These are phyloP conservation scores for Dalechampia spathulata DNA, from an alignment of 441 rosid genomes.

Conservation along the genomic window DNA sequence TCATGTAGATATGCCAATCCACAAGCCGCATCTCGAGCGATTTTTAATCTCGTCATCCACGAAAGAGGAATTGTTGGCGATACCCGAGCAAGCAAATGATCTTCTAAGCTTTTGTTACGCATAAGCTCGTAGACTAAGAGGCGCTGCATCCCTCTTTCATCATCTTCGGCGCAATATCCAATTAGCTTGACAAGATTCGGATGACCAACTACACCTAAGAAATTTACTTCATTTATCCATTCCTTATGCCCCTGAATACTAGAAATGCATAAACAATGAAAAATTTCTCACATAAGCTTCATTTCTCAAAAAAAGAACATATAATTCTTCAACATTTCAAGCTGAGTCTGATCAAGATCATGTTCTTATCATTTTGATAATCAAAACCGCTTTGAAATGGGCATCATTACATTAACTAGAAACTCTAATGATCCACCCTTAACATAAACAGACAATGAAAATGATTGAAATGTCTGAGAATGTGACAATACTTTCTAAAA, in stretches of 20 bases:
- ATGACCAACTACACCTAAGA: slow-evolving; percentile 84
- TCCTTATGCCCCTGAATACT: slow-evolving; percentile 96
- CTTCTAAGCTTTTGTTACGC: slow-evolving; percentile 85
- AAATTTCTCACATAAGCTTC: slow-evolving; percentile 18
- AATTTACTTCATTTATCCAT: slow-evolving; percentile 95
- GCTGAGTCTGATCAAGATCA: too few relatives aligned
- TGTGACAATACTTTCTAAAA: too few relatives aligned
- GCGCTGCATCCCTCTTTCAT: slow-evolving; percentile 91
- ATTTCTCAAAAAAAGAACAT: too few relatives aligned
- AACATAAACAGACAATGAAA: too few relatives aligned
- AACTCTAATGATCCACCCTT: too few relatives aligned
- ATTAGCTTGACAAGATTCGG: slow-evolving; percentile 90
- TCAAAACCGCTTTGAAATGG: too few relatives aligned
- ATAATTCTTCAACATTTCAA: too few relatives aligned
- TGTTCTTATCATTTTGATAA: too few relatives aligned
- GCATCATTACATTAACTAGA: too few relatives aligned
- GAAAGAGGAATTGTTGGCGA: slow-evolving; percentile 44
- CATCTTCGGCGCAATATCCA: slow-evolving; percentile 93
- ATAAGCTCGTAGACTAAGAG: slow-evolving; percentile 84
- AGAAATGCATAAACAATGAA: slow-evolving; percentile 33
- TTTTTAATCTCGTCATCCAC: slow-evolving; percentile 68
- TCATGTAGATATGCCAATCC: slow-evolving; percentile 93
- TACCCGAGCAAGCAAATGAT: slow-evolving; percentile 56
- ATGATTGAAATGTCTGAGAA: too few relatives aligned
- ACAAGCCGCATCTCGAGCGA: slow-evolving; percentile 85